Evolutionary conservation across 371 early-diverging fungal genomes (phyloP).

Genomic region (Blakeslea trispora): DNA sequence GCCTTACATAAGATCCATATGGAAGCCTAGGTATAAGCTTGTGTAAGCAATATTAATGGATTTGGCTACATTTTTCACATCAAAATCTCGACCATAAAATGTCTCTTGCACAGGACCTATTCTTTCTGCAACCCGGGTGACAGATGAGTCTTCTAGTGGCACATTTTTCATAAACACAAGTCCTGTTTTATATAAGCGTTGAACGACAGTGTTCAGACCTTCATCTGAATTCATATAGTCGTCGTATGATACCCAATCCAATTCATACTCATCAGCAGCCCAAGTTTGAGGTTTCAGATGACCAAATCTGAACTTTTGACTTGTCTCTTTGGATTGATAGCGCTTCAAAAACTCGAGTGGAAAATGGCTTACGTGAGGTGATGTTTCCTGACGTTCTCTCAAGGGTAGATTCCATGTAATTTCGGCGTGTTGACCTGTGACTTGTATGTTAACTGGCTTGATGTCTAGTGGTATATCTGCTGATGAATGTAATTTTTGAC

Average conservation of each 20-base stretch:
- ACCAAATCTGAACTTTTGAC: conserved; percentile 40
- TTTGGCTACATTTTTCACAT: conserved; percentile 78
- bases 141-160: conserved; percentile 58
- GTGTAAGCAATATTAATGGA: conserved; percentile 92
- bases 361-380: conserved; percentile 48
- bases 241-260: conserved; percentile 62
- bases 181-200: conserved; percentile 69
- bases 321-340: conserved; percentile 32
- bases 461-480: conserved; percentile 71
- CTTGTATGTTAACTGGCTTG: conserved; percentile 29
- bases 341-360: conserved; percentile 40
- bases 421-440: conserved; percentile 33
- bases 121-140: conserved; percentile 63
- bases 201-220: conserved; percentile 58
- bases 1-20: conserved; percentile 90
- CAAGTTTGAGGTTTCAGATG: conserved; percentile 49
- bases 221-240: conserved; percentile 65
- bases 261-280: conserved; percentile 46
- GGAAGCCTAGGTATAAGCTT: conserved; percentile 77
- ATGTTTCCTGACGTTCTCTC: conserved; percentile 34
- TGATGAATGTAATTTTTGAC: conserved; percentile 81
- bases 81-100: conserved; percentile 84
- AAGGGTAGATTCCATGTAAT: conserved; percentile 49
- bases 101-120: conserved; percentile 80
- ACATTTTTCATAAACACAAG: conserved; percentile 74